Conservation (phyloP, 2,329 filamentous ascomycete species). For the Epichloe gansuensis region DNA sequence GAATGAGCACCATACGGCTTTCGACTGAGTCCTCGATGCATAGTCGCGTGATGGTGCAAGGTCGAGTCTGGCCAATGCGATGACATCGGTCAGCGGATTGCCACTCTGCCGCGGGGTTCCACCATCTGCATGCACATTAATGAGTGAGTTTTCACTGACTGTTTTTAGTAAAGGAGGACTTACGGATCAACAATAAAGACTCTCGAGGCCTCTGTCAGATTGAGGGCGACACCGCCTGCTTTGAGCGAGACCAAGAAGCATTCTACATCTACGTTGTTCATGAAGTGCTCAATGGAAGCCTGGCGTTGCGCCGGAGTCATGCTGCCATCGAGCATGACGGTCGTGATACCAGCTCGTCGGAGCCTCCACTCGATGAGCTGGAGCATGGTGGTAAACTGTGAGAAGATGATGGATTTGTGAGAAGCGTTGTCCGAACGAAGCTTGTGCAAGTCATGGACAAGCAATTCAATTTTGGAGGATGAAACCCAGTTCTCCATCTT, state of each 20-base stretch:
- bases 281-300: conserved; percentile 90
- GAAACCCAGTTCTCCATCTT: conserved; percentile 99
- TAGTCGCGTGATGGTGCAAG: conserved; percentile 85
- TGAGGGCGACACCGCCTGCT: conserved; percentile 88
- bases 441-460: conserved; percentile 88
- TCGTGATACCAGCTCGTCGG: conserved; percentile 91
- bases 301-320: conserved; percentile 94
- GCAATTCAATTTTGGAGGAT: conserved; percentile 93
- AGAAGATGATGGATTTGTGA: conserved; percentile 95
- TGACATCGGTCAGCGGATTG: conserved; percentile 90
- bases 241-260: conserved; percentile 95
- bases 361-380: conserved; percentile 96
- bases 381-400: conserved; percentile 93
- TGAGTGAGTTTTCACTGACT: too few relatives aligned
- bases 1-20: conserved; percentile 84
- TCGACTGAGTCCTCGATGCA: conserved; percentile 97
- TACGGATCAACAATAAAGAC: conserved; percentile 96
- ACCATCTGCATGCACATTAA: conserved; percentile 51
- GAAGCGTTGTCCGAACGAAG: conserved; percentile 85
- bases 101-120: conserved; percentile 99
- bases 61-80: conserved; percentile 87
- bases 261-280: conserved; percentile 87
- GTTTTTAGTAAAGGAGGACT: conserved; percentile 27
- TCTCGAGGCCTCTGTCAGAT: conserved; percentile 84
- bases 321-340: conserved; percentile 93